Evolutionary conservation across 805 yeast genomes (phyloP), one percentile per base, ranked within the genome.

Genomic region (Vanderwaltozyma tropicalis): DNA sequence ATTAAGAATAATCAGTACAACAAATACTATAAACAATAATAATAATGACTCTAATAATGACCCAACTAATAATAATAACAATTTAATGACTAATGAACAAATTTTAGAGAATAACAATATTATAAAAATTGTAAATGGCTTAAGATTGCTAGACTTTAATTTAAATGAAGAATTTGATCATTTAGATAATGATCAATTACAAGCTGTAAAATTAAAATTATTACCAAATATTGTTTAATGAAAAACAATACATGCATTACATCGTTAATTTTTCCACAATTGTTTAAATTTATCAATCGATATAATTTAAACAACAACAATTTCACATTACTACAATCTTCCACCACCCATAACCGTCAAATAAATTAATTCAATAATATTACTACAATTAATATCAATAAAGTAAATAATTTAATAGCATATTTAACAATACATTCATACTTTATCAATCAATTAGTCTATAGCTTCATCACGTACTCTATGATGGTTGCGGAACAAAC

Each of bases 131-230:
- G 45, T 49, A 3, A 38, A 45, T 27, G 48, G 50, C 18, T 43
- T 60, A 28, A 37, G 45, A 27, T 37, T 60, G 42, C 38, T 57
- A 27, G 46, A 50, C 11, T 60, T 59, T 32, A 49, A 53, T 35
- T 47, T 50, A 26, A 41, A 47, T 13, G 46, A 43, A 5, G 64
- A 59, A 41, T 43, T 58, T 31, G 47, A 46, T 18, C 52, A 52
- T 39, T 42, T 59, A 34, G 47, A 52, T 11, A 35, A 41, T 13
- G 52, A 52, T 33, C 58, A 57, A 44, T 33, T 51, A 31, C 41
- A 45, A 31, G 53, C 48, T 25, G 53, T 57, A 31, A 55, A 48
- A 41, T 24, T 31, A 34, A 52, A 48, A 43, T 34, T 47, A 33
- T 33, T 37, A 29, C 45, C 49, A 19, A 42, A 31, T 30, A 35